Evolutionary conservation across 2,329 filamentous ascomycete genomes (phyloP).

Genomic region (Knufia fluminis): DNA sequence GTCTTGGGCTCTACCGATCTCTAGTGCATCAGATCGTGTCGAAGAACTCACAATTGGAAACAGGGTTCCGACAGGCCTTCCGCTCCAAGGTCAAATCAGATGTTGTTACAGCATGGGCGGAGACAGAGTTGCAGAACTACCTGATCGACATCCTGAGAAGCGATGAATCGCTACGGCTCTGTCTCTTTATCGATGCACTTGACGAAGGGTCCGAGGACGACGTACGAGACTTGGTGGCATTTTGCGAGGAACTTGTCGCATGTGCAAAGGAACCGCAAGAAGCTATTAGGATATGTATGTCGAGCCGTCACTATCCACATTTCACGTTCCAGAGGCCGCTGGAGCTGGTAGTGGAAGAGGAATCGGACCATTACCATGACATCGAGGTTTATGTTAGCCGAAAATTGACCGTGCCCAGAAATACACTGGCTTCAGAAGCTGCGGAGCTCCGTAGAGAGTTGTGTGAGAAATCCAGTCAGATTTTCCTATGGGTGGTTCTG

Average conservation of each 20-base stretch:
- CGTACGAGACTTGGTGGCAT: constrained; percentile 30
- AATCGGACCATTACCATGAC: constrained; percentile 28
- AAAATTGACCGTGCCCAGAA: not conserved
- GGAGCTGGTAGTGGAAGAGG: constrained; percentile 28
- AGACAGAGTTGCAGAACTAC: not conserved
- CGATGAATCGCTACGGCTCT: not conserved
- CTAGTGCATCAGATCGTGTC: constrained; percentile 9
- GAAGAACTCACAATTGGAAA: constrained; percentile 15
- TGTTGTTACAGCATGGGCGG: not conserved
- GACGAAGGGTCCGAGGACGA: constrained; percentile 37
- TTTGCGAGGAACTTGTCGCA: constrained; percentile 28
- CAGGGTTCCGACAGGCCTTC: not conserved
- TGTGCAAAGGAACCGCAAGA: constrained; percentile 7
- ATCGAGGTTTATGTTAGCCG: constrained; percentile 28
- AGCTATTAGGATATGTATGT: constrained; percentile 30
- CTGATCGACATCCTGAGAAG: not conserved
- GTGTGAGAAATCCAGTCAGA: constrained; percentile 29
- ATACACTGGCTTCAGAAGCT: not conserved
- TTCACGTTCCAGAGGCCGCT: constrained; percentile 28
- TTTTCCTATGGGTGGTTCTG: constrained; percentile 40
- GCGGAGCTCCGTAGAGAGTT: constrained; percentile 26
- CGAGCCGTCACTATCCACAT: constrained; percentile 38
- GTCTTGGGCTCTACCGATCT: constrained; percentile 43
- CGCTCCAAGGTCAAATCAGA: not conserved
- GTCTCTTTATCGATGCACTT: constrained; percentile 36